phyloP scores from a whole-genome alignment of 805 yeast species.

The Nakazawaea wickerhamii region DNA sequence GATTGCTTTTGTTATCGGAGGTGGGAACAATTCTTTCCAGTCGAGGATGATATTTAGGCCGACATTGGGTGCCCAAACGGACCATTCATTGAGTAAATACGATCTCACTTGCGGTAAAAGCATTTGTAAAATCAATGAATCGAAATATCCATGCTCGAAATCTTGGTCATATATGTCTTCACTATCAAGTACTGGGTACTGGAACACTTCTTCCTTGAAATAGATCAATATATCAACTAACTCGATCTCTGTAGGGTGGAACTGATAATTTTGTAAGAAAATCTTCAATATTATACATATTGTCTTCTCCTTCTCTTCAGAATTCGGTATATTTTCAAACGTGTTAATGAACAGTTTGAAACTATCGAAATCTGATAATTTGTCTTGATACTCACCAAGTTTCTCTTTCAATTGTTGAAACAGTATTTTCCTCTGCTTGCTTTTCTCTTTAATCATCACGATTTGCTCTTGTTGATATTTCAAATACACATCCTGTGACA shows the following conservation, averaged over 20 bases:
- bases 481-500: conserved; percentile 14
- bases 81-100: conserved; percentile 31
- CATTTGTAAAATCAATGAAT: conserved; percentile 27
- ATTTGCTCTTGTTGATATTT: conserved; percentile 16
- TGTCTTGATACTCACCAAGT: not conserved
- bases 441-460: conserved; percentile 1
- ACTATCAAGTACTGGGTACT: not conserved
- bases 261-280: conserved; percentile 15
- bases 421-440: conserved; percentile 1
- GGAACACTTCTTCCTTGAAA: conserved; percentile 22
- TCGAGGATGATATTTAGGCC: conserved; percentile 34
- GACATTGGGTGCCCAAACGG: conserved; percentile 31
- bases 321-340: conserved; percentile 6
- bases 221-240: conserved; percentile 25
- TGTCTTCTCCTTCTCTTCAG: conserved; percentile 20
- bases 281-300: conserved; percentile 15
- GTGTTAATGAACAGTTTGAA: conserved; percentile 21
- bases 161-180: not conserved
- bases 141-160: conserved; percentile 24
- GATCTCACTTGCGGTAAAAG: conserved; percentile 31
- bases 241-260: conserved; percentile 22
- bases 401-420: conserved; percentile 11
- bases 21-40: conserved; percentile 35
- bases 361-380: conserved; percentile 3
- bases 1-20: conserved; percentile 23